A percentile compares a stretch with the other conserved stretches of the same genome.
Evolutionary conservation across 768 basidiomycete genomes (phyloP).

Genomic region (button mushroom (Agaricus bisporus)): DNA sequence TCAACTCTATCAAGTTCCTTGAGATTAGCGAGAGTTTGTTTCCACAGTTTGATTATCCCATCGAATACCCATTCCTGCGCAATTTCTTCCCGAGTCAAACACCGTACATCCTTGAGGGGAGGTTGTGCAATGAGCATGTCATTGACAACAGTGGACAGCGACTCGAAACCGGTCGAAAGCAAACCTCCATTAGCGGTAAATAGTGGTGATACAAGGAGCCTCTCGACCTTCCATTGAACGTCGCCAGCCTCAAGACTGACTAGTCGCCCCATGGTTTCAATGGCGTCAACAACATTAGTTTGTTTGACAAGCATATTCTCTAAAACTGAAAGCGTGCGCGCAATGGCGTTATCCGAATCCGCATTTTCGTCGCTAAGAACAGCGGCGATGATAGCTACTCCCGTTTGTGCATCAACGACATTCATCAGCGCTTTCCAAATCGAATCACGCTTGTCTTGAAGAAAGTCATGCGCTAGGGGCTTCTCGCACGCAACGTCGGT

Average conservation of each 20-base stretch:
- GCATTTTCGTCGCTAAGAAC: constrained; percentile 30
- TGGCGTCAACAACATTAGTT: constrained; percentile 44
- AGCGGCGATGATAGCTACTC: constrained; percentile 49
- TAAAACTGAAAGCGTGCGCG: constrained; percentile 43
- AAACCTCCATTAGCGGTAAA: constrained; percentile 20
- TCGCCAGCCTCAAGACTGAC: constrained; percentile 24
- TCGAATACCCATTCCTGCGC: constrained; percentile 45
- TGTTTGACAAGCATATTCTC: constrained; percentile 49
- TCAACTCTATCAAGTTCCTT: constrained; percentile 37
- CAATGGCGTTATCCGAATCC: constrained; percentile 34
- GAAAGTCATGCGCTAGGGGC: constrained; percentile 5
- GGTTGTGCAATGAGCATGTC: constrained; percentile 34
- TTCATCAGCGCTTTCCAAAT: constrained; percentile 45
- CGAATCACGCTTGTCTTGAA: constrained; percentile 26
- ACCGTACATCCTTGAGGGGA: constrained; percentile 47
- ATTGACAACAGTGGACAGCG: constrained; percentile 4
- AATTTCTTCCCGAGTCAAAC: constrained; percentile 55
- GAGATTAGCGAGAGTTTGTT: constrained; percentile 34
- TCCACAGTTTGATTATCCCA: constrained; percentile 50
- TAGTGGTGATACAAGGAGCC: constrained; percentile 18
- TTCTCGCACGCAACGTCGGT: constrained; percentile 1
- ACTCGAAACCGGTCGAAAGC: constrained; percentile 19
- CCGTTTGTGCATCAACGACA: constrained; percentile 45
- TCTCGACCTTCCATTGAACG: constrained; percentile 34
- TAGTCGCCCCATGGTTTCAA: constrained; percentile 42